These are phyloP conservation scores for Ophiocordyceps robertsii DNA, from an alignment of 2,329 filamentous ascomycete genomes.

Conservation along the genomic window DNA sequence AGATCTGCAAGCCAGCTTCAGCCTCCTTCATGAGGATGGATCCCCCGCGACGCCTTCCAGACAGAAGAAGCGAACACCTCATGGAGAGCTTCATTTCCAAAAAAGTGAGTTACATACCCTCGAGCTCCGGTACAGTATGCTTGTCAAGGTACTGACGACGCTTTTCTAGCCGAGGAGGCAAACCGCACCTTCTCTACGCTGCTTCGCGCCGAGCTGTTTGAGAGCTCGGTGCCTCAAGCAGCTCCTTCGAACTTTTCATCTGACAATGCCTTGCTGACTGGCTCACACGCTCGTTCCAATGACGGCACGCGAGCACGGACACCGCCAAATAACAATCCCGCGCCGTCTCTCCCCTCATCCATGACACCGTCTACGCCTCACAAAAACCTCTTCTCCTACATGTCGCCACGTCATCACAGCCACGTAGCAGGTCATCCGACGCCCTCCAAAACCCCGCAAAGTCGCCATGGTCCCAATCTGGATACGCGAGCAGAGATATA, in stretches of 20 bases:
- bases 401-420: constrained; percentile 58
- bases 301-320: constrained; percentile 67
- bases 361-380: constrained; percentile 90
- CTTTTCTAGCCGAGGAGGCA: constrained; percentile 63
- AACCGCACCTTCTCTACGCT: constrained; percentile 85
- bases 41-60: constrained; percentile 85
- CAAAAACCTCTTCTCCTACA: constrained; percentile 92
- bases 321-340: constrained; percentile 54
- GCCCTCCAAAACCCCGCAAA: constrained; percentile 78
- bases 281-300: constrained; percentile 38
- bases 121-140: background rate
- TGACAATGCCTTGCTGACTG: constrained; percentile 36
- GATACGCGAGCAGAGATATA: constrained; percentile 89
- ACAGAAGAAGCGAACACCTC: constrained; percentile 69
- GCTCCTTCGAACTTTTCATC: constrained; percentile 50
- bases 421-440: constrained; percentile 71
- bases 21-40: constrained; percentile 78
- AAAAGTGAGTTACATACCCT: constrained; percentile 48
- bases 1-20: constrained; percentile 88
- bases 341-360: constrained; percentile 53
- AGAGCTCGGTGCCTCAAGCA: constrained; percentile 73
- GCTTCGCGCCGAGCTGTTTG: constrained; percentile 83
- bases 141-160: constrained; percentile 1
- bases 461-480: constrained; percentile 74
- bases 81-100: constrained; percentile 88